These are phyloP conservation scores for Arthrobotrys musiformis DNA, from an alignment of 2,329 filamentous ascomycete species.

Conservation along the genomic window DNA sequence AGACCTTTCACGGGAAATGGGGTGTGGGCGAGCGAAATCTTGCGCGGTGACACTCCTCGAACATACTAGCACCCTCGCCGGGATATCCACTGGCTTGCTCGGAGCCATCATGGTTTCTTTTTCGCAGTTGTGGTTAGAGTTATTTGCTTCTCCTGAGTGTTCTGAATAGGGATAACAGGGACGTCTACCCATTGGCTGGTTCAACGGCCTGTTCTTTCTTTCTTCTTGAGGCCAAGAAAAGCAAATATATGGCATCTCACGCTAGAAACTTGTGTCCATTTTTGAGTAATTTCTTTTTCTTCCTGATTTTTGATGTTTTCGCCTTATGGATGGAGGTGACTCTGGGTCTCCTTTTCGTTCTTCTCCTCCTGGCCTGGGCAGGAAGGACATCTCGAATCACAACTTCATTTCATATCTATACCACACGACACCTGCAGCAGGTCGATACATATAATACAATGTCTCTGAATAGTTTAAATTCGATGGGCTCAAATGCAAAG, in stretches of 20 bases:
- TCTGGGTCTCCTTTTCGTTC: constrained; percentile 31
- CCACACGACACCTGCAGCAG: constrained; percentile 24
- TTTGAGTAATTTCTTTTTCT: constrained; percentile 34
- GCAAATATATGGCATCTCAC: constrained; percentile 45
- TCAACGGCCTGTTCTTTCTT: constrained; percentile 43
- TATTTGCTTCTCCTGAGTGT: constrained; percentile 50
- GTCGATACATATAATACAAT: constrained; percentile 1
- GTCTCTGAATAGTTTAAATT: constrained; percentile 33
- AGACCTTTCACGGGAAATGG: constrained; percentile 50
- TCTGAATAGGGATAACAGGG: constrained; percentile 35
- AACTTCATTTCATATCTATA: constrained; percentile 32
- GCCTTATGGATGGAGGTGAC: constrained; percentile 11
- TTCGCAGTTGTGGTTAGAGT: constrained; percentile 28
- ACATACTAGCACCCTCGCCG: constrained; percentile 38
- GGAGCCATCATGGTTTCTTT: constrained; percentile 38
- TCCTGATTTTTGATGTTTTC: constrained; percentile 35
- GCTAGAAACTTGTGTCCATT: constrained; percentile 39
- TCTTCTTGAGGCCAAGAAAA: constrained; percentile 29
- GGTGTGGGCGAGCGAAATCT: constrained; percentile 40
- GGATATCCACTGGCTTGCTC: constrained; percentile 39
- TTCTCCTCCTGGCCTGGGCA: constrained; percentile 11
- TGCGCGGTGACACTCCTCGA: constrained; percentile 49
- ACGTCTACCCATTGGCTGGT: constrained; percentile 53
- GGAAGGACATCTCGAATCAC: constrained; percentile 27
- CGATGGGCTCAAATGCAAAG: not conserved